Evolutionary conservation across 2,329 filamentous ascomycete species (phyloP).

Genomic region (Trichophyton benhamiae): DNA sequence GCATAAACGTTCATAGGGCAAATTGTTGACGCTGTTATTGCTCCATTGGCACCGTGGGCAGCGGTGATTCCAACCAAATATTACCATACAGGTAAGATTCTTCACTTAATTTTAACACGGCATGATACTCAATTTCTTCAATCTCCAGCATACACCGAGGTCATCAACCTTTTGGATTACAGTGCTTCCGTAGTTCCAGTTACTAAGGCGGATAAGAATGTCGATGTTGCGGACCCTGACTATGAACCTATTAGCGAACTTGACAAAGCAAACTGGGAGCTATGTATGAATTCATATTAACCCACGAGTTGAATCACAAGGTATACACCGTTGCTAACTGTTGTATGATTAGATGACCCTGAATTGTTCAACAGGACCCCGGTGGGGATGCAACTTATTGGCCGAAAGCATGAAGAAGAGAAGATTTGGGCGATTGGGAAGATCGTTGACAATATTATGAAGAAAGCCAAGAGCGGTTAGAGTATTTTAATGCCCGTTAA

Average conservation of each 20-base stretch:
- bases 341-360: slow-evolving; percentile 31
- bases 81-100: slow-evolving; percentile 21
- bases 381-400: slow-evolving; percentile 39
- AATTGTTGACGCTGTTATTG: slow-evolving; percentile 42
- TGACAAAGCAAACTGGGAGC: background rate
- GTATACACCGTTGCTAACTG: slow-evolving; percentile 6
- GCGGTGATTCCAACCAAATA: slow-evolving; percentile 33
- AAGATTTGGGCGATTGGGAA: slow-evolving; percentile 25
- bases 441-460: background rate
- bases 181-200: slow-evolving; percentile 44
- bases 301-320: no score
- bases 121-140: background rate
- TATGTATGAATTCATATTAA: background rate
- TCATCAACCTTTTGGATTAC: slow-evolving; percentile 47
- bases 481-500: background rate
- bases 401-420: slow-evolving; percentile 40
- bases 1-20: slow-evolving; percentile 35
- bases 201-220: slow-evolving; percentile 39
- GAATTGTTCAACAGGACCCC: slow-evolving; percentile 38
- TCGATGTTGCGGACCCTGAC: slow-evolving; percentile 32
- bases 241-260: background rate
- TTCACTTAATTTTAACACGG: background rate
- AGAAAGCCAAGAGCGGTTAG: background rate
- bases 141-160: slow-evolving; percentile 31
- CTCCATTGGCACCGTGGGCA: slow-evolving; percentile 32